Percentiles rank a stretch among this genome's conserved stretches.
phyloP scores from a whole-genome alignment of 371 early-diverging fungal genomes.

The Lichtheimia corymbifera region DNA sequence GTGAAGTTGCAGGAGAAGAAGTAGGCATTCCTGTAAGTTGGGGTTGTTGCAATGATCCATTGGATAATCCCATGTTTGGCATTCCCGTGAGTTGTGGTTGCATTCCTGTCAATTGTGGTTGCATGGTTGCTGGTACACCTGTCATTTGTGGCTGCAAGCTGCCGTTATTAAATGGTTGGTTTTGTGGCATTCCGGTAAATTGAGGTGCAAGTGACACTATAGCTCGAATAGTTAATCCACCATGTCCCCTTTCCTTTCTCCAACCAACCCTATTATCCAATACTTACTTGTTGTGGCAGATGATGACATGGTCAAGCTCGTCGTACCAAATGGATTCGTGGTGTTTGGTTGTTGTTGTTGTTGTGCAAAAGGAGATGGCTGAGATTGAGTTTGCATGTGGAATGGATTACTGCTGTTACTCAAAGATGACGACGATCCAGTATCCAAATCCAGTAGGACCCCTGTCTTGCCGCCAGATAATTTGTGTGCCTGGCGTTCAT shows the following conservation, averaged over 20 bases:
- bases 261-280: neutral
- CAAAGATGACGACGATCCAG: constrained; percentile 14
- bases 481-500: constrained; percentile 21
- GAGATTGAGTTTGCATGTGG: constrained; percentile 21
- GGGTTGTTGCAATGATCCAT: constrained; percentile 4
- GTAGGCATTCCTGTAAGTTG: neutral
- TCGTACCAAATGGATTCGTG: constrained; percentile 9
- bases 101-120: constrained; percentile 1
- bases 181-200: neutral
- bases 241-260: neutral
- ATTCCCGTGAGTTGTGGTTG: constrained; percentile 7
- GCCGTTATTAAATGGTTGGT: neutral
- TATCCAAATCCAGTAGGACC: constrained; percentile 18
- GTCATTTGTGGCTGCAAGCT: constrained; percentile 3
- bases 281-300: constrained; percentile 3
- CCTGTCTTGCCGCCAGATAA: constrained; percentile 21
- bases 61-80: neutral
- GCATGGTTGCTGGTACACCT: neutral
- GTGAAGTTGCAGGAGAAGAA: neutral
- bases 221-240: neutral
- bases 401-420: constrained; percentile 26
- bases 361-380: constrained; percentile 25
- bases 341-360: constrained; percentile 21
- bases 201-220: neutral
- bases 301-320: constrained; percentile 1